phyloP scores from a whole-genome alignment of 2,329 filamentous ascomycete genomes.

The Leptographium flavum region DNA sequence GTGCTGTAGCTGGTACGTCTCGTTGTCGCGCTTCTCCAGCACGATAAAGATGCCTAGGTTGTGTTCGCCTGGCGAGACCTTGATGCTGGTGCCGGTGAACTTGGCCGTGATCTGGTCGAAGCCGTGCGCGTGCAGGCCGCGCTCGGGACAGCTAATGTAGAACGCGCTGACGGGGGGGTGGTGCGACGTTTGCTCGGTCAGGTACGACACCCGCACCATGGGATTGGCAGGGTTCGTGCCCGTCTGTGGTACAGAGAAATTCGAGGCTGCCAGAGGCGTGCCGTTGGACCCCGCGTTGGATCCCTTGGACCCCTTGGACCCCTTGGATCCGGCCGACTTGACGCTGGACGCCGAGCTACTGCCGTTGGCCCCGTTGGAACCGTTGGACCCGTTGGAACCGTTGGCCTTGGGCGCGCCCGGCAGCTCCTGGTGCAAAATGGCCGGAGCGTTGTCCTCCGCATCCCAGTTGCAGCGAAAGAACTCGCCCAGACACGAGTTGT shows the following conservation, averaged over 20 bases:
- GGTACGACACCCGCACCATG: constrained; percentile 70
- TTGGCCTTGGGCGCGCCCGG: neutral
- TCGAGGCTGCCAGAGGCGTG: constrained; percentile 21
- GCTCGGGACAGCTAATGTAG: constrained; percentile 82
- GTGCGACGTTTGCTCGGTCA: constrained; percentile 96
- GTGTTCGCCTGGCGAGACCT: constrained; percentile 80
- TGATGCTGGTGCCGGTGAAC: constrained; percentile 90
- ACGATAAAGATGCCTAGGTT: constrained; percentile 94
- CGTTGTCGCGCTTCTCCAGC: constrained; percentile 62
- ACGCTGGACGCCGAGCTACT: constrained; percentile 32
- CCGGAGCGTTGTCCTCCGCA: constrained; percentile 62
- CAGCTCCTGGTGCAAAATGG: constrained; percentile 38
- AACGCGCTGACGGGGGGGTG: constrained; percentile 96
- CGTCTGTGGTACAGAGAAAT: constrained; percentile 37
- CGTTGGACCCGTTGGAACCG: too few species aligned
- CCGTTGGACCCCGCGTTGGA: constrained; percentile 13
- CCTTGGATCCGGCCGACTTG: constrained; percentile 21
- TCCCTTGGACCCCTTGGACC: constrained; percentile 21
- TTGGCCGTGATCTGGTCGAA: constrained; percentile 96
- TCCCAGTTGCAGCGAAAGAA: constrained; percentile 99
- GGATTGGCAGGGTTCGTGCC: constrained; percentile 26
- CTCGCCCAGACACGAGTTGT: constrained; percentile 92
- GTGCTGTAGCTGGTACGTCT: constrained; percentile 91
- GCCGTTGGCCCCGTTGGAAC: constrained; percentile 15
- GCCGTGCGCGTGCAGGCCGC: constrained; percentile 72